Percentiles rank a stretch among this genome's conserved stretches.
phyloP scores from a whole-genome alignment of 2,329 filamentous ascomycete species.

The Verticillium longisporum region DNA sequence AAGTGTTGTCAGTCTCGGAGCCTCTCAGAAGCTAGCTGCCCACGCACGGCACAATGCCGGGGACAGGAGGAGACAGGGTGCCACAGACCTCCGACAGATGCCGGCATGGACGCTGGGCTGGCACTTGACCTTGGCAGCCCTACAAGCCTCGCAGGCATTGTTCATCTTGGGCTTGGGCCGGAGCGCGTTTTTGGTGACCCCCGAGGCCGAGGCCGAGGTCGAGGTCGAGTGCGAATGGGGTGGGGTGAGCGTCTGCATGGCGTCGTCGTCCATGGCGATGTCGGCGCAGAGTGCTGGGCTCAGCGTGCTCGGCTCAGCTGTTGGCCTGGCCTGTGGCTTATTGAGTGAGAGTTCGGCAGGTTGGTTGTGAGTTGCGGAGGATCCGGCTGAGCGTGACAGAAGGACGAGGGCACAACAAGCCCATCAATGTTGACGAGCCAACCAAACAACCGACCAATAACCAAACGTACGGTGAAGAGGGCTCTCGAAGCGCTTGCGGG shows the following conservation, averaged over 20 bases:
- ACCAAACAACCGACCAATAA: not conserved
- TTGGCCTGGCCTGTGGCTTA: not conserved
- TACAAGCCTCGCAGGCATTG: slow-evolving; percentile 48
- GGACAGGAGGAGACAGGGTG: not conserved
- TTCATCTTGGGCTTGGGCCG: slow-evolving; percentile 7
- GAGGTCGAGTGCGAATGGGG: not conserved
- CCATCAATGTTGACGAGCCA: not conserved
- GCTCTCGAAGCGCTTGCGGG: not conserved
- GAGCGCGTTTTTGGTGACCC: not conserved
- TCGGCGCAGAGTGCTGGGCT: too few relatives aligned
- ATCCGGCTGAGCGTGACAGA: not conserved
- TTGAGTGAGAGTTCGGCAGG: too few relatives aligned
- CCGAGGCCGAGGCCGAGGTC: not conserved
- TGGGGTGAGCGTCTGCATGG: not conserved
- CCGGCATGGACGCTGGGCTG: slow-evolving; percentile 37
- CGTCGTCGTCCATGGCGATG: not conserved
- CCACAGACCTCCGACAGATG: slow-evolving; percentile 42
- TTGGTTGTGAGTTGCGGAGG: too few relatives aligned
- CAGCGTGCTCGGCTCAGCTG: not conserved
- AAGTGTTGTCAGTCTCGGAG: not conserved
- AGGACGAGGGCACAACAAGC: not conserved
- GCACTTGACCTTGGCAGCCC: slow-evolving; percentile 47
- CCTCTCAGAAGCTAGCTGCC: too few relatives aligned
- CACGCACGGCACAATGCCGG: not conserved
- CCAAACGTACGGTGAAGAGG: not conserved